Evolutionary conservation across 345 rosid genomes (phyloP).

Genomic region (Brassica cretica): DNA sequence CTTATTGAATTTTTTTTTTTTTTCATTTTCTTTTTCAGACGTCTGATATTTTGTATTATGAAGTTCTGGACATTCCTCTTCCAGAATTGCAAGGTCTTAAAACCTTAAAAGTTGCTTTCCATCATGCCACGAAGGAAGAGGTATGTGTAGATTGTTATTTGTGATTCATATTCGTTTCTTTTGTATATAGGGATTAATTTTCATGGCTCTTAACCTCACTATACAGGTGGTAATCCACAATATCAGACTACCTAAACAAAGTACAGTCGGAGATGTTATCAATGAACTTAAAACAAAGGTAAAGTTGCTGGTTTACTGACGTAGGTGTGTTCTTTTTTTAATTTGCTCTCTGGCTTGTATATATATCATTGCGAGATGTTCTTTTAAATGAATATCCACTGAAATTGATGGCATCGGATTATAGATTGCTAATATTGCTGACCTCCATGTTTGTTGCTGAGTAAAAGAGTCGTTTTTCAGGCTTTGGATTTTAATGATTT

Average conservation of each 20-base stretch:
- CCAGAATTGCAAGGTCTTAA: constrained; percentile 92
- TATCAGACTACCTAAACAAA: constrained; percentile 88
- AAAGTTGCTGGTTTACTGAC: constrained; percentile 15
- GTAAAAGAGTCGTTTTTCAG: neutral
- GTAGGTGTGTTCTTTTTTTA: constrained; percentile 9
- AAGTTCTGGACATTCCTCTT: constrained; percentile 93
- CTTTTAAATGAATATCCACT: neutral
- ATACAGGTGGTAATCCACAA: constrained; percentile 78
- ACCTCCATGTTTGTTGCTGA: constrained; percentile 7
- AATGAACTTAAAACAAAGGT: constrained; percentile 88
- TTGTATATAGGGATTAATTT: constrained; percentile 5
- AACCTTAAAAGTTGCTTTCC: constrained; percentile 84
- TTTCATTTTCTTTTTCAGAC: constrained; percentile 49
- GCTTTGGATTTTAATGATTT: constrained; percentile 1
- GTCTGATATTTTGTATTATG: constrained; percentile 89
- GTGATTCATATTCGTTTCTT: constrained; percentile 12
- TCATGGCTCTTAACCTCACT: constrained; percentile 25
- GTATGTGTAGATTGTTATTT: constrained; percentile 45
- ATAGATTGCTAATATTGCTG: constrained; percentile 5
- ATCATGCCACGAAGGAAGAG: constrained; percentile 79
- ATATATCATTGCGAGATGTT: neutral
- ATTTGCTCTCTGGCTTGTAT: constrained; percentile 17
- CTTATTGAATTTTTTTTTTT: constrained; percentile 14
- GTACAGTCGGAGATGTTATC: constrained; percentile 88
- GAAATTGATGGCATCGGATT: constrained; percentile 15